Percentiles rank a stretch among this genome's conserved stretches.
Conservation (phyloP, 805 yeast species). For the Lipomyces lipofer region DNA sequence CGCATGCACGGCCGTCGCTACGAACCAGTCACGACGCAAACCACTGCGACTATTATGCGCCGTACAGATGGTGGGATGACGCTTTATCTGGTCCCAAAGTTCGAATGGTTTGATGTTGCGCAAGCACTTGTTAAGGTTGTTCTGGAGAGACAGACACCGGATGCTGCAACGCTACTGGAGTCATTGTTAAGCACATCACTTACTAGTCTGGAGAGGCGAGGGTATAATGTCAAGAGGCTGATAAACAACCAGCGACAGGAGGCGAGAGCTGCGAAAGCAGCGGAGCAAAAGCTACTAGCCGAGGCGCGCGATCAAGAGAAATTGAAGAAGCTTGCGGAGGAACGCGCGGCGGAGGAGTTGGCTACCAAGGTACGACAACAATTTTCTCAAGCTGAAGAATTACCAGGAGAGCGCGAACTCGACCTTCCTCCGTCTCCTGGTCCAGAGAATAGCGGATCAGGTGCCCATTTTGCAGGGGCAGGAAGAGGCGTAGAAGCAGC, state of each 20-base stretch:
- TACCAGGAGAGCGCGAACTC: conserved; percentile 8
- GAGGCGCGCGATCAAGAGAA: conserved; percentile 22
- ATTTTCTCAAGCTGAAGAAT: too few species aligned
- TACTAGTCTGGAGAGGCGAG: conserved; percentile 39
- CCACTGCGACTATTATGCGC: conserved; percentile 30
- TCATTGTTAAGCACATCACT: conserved; percentile 39
- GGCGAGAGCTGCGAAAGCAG: conserved; percentile 23
- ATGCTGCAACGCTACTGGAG: conserved; percentile 42
- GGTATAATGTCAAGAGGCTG: conserved; percentile 43
- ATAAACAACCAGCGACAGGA: conserved; percentile 33
- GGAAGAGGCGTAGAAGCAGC: background rate
- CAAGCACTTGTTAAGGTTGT: conserved; percentile 37
- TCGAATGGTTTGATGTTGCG: conserved; percentile 44
- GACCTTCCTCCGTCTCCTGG: conserved; percentile 20
- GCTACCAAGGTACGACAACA: background rate
- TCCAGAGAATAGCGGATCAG: background rate
- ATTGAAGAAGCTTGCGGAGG: conserved; percentile 15
- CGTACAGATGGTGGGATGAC: conserved; percentile 14
- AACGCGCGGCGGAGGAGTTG: conserved; percentile 8
- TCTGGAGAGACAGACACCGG: conserved; percentile 41
- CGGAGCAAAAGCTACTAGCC: conserved; percentile 18
- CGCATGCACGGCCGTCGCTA: conserved; percentile 5
- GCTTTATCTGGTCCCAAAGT: conserved; percentile 33
- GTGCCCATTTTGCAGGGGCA: background rate
- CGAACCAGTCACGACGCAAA: conserved; percentile 28